A percentile compares a stretch with the other conserved stretches of the same genome.
These are phyloP conservation scores for Escovopsis weberi DNA, from an alignment of 2,329 filamentous ascomycete species.

Conservation along the genomic window DNA sequence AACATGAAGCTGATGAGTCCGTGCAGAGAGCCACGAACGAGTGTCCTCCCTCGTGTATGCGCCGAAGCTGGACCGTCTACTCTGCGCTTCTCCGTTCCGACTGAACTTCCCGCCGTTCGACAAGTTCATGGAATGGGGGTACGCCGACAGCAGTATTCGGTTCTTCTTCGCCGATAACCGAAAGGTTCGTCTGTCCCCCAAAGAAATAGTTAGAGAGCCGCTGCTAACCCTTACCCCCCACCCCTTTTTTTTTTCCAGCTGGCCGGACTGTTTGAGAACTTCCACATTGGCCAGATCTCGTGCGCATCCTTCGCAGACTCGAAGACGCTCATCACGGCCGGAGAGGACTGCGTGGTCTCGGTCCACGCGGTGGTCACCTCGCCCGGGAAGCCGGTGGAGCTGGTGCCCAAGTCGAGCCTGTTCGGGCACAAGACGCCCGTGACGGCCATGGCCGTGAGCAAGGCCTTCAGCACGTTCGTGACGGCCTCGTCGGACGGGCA, in stretches of 20 bases:
- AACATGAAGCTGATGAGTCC: neutral
- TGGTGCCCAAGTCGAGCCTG: constrained; percentile 63
- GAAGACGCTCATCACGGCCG: constrained; percentile 79
- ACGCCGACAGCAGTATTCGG: constrained; percentile 79
- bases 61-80: constrained; percentile 62
- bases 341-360: constrained; percentile 81
- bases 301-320: constrained; percentile 76
- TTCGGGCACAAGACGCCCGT: constrained; percentile 85
- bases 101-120: constrained; percentile 86
- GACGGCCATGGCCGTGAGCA: constrained; percentile 67
- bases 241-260: constrained; percentile 22
- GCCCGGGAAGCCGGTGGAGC: constrained; percentile 56
- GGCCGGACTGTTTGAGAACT: constrained; percentile 81
- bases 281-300: constrained; percentile 83
- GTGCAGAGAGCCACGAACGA: constrained; percentile 52
- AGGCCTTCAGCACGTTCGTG: constrained; percentile 76
- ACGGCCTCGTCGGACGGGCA: constrained; percentile 72
- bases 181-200: constrained; percentile 32
- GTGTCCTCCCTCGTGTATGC: constrained; percentile 69
- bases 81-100: constrained; percentile 72
- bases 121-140: constrained; percentile 92
- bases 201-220: neutral
- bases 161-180: constrained; percentile 79
- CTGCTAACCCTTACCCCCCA: constrained; percentile 12
- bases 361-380: constrained; percentile 60